A percentile compares a stretch with the other conserved stretches of the same genome.
phyloP scores from a whole-genome alignment of 768 basidiomycete species.

The Russula emetica region DNA sequence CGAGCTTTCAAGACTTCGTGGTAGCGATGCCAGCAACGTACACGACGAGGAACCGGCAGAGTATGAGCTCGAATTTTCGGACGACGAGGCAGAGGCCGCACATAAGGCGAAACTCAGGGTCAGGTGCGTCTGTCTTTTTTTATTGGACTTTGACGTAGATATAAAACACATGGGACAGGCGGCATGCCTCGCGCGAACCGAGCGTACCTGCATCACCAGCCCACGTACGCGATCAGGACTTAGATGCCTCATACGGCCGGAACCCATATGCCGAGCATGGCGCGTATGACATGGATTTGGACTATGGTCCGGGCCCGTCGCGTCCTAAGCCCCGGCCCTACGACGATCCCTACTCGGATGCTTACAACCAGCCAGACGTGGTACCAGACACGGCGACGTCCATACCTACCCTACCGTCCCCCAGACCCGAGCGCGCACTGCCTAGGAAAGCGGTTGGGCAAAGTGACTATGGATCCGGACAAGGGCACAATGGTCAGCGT shows the following conservation, averaged over 20 bases:
- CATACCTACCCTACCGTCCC: neutral
- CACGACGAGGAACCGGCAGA: slow-evolving; percentile 92
- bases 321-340: slow-evolving; percentile 70
- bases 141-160: slow-evolving; percentile 3
- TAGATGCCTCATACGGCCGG: slow-evolving; percentile 46
- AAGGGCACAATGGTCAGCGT: slow-evolving; percentile 32
- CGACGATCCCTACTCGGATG: slow-evolving; percentile 64
- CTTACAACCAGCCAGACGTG: slow-evolving; percentile 29
- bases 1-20: slow-evolving; percentile 65
- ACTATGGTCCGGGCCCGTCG: slow-evolving; percentile 50
- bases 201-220: slow-evolving; percentile 47
- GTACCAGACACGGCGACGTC: neutral
- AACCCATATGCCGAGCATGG: slow-evolving; percentile 66
- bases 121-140: slow-evolving; percentile 41
- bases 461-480: slow-evolving; percentile 34
- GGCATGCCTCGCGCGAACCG: slow-evolving; percentile 47
- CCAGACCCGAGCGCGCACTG: neutral
- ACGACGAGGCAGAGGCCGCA: slow-evolving; percentile 86
- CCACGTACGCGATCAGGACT: slow-evolving; percentile 52
- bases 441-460: slow-evolving; percentile 29
- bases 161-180: slow-evolving; percentile 37
- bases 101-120: slow-evolving; percentile 58
- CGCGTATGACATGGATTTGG: slow-evolving; percentile 55
- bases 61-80: slow-evolving; percentile 89
- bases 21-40: slow-evolving; percentile 91